Conservation (phyloP, 140 eudicot genomes). For the Senecio squalidus region DNA sequence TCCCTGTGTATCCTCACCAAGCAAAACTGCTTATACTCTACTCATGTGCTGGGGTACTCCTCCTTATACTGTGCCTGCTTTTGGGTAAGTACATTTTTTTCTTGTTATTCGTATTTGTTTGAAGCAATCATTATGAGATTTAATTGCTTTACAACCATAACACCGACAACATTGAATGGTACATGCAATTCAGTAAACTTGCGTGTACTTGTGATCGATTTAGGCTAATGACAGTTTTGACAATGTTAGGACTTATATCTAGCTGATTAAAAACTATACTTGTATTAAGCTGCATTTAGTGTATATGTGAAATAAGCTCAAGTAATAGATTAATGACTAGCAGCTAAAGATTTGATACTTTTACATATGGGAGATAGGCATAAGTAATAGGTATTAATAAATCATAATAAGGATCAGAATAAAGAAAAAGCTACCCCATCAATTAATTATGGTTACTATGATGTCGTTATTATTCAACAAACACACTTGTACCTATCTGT, state of each 20-base stretch:
- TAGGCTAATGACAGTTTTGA: no score
- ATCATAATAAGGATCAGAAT: no score
- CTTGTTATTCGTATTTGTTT: neutral
- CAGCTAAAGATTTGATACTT: no score
- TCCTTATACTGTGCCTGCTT: slow-evolving; percentile 81
- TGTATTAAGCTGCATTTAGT: neutral
- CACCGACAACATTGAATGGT: neutral
- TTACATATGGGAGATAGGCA: no score
- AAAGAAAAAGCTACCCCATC: no score
- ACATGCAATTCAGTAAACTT: slow-evolving; percentile 3
- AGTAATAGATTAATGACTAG: no score
- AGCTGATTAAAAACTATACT: no score
- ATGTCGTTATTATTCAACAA: neutral
- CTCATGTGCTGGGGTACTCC: slow-evolving; percentile 90
- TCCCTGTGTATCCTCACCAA: slow-evolving; percentile 96
- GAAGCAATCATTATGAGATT: neutral
- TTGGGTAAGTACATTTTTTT: slow-evolving; percentile 41
- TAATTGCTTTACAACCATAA: neutral
- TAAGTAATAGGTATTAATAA: no score
- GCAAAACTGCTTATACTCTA: slow-evolving; percentile 84
- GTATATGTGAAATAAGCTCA: neutral
- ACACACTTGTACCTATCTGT: neutral
- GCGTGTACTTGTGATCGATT: no score
- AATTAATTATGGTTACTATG: neutral
- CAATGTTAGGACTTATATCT: no score